Evolutionary conservation across 2,329 filamentous ascomycete genomes (phyloP).

Genomic region (Penicillium janthinellum): DNA sequence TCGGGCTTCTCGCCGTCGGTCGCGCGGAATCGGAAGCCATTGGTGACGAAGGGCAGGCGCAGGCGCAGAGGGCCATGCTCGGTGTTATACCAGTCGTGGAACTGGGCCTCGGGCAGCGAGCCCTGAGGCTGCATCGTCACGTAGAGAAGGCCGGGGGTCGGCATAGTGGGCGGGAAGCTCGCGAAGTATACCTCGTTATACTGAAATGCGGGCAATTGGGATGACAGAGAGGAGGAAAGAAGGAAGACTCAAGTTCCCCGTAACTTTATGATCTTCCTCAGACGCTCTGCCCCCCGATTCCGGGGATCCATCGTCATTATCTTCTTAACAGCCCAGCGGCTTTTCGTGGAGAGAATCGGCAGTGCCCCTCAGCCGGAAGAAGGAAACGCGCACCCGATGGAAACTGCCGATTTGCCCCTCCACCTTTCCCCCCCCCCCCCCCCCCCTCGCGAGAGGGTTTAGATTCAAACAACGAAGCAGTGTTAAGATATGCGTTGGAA

Average conservation of each 20-base stretch:
- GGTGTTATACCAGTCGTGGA: slow-evolving; percentile 94
- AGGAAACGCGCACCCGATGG: slow-evolving; percentile 27
- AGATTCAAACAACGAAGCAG: background rate
- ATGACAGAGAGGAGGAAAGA: background rate
- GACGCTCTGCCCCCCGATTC: background rate
- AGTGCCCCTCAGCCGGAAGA: slow-evolving; percentile 26
- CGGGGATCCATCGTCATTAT: slow-evolving; percentile 2
- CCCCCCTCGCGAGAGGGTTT: background rate
- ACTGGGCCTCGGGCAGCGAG: slow-evolving; percentile 66
- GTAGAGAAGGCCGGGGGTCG: slow-evolving; percentile 70
- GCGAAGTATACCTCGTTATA: background rate
- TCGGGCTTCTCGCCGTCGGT: slow-evolving; percentile 63
- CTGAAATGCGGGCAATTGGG: background rate
- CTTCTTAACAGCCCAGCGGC: background rate
- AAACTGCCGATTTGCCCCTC: slow-evolving; percentile 25
- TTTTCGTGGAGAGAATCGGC: slow-evolving; percentile 3
- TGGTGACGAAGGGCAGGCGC: slow-evolving; percentile 71
- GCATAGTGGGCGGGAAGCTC: slow-evolving; percentile 27
- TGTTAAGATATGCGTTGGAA: no score
- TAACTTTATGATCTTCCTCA: background rate
- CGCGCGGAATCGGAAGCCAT: slow-evolving; percentile 77
- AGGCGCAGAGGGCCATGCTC: slow-evolving; percentile 84
- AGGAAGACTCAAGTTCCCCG: background rate
- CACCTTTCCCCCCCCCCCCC: background rate
- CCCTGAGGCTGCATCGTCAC: slow-evolving; percentile 82